Evolutionary conservation across 2,329 filamentous ascomycete genomes (phyloP).

Genomic region (Aspergillus ruber): DNA sequence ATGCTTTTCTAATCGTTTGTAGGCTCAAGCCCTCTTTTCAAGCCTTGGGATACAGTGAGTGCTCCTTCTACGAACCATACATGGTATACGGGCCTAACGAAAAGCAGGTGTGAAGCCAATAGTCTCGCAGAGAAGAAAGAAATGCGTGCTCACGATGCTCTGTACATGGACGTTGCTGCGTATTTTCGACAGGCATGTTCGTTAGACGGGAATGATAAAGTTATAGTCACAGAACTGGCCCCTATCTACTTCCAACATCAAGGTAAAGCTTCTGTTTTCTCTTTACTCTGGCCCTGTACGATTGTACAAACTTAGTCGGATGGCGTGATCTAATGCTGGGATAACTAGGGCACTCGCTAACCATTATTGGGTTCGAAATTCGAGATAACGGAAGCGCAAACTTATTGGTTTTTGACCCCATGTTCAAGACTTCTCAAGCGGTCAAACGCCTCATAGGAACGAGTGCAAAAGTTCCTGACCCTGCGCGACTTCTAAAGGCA

Average conservation of each 20-base stretch:
- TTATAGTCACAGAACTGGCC: constrained; percentile 66
- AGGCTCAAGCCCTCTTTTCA: constrained; percentile 74
- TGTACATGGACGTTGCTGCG: constrained; percentile 63
- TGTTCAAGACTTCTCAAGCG: constrained; percentile 62
- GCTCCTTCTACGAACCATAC: not conserved
- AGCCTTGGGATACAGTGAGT: constrained; percentile 61
- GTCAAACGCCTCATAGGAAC: constrained; percentile 55
- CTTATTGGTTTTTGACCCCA: constrained; percentile 82
- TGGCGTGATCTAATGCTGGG: constrained; percentile 2
- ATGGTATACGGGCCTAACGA: constrained; percentile 6
- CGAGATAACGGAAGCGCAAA: constrained; percentile 57
- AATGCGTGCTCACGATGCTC: constrained; percentile 44
- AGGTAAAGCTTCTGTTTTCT: constrained; percentile 39
- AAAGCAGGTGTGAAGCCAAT: constrained; percentile 52
- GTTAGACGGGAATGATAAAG: constrained; percentile 49
- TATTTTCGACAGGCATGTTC: constrained; percentile 62
- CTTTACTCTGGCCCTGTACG: not conserved
- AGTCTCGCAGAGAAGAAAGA: constrained; percentile 48
- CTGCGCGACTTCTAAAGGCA: constrained; percentile 55
- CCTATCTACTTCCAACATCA: constrained; percentile 88
- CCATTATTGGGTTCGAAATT: constrained; percentile 77
- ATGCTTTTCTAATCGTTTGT: constrained; percentile 6
- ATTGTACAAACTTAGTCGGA: not conserved
- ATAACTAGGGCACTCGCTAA: constrained; percentile 72
- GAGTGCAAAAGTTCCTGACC: constrained; percentile 36